phyloP scores from a whole-genome alignment of 768 basidiomycete genomes.

The Roridomyces roridus region DNA sequence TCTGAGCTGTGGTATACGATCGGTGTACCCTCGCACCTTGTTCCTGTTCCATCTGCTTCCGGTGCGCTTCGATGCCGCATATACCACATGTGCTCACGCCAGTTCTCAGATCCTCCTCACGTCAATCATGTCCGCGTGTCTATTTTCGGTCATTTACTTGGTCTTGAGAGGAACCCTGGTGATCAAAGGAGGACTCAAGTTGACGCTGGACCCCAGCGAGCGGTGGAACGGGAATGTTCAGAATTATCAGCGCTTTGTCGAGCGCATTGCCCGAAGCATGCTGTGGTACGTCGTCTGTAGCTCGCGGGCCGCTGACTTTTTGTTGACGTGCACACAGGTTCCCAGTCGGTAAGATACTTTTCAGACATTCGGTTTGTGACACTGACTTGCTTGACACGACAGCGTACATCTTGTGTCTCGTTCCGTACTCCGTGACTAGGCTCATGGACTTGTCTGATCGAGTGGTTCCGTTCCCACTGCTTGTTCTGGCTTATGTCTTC shows the following conservation, averaged over 20 bases:
- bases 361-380: neutral
- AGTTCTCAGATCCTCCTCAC: conserved; percentile 59
- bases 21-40: conserved; percentile 44
- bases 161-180: conserved; percentile 62
- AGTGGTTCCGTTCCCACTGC: conserved; percentile 48
- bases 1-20: conserved; percentile 58
- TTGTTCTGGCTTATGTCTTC: conserved; percentile 57
- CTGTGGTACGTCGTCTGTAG: conserved; percentile 57
- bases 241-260: conserved; percentile 67
- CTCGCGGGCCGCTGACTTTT: neutral
- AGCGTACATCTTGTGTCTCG: conserved; percentile 66
- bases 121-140: conserved; percentile 56
- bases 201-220: conserved; percentile 54
- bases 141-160: conserved; percentile 69
- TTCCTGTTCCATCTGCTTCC: conserved; percentile 68
- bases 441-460: conserved; percentile 56
- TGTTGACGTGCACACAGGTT: conserved; percentile 47
- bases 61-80: conserved; percentile 39
- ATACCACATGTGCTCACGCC: neutral
- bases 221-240: conserved; percentile 48
- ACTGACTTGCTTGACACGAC: conserved; percentile 9
- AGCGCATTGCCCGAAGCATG: conserved; percentile 69
- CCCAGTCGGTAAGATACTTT: conserved; percentile 53
- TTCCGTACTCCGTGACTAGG: conserved; percentile 63
- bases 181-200: conserved; percentile 55